A percentile compares a stretch with the other conserved stretches of the same genome.
These are phyloP conservation scores for Tuber calosporum DNA, from an alignment of 495 filamentous ascomycete genomes.

Conservation along the genomic window DNA sequence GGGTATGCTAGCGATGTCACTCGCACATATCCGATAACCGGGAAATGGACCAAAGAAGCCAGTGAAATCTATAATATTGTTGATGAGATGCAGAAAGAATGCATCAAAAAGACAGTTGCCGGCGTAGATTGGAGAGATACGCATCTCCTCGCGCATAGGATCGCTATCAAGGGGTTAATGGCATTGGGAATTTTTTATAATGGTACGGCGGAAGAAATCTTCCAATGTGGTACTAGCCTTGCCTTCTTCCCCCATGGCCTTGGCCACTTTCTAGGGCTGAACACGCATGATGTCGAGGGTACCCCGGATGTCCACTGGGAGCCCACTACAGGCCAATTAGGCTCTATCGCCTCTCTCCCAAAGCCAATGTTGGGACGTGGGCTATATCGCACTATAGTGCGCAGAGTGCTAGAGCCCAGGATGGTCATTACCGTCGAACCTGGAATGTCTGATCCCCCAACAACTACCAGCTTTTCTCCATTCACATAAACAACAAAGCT, in stretches of 20 bases:
- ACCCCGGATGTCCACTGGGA: conserved; percentile 46
- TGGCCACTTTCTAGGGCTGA: conserved; percentile 82
- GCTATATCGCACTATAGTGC: conserved; percentile 33
- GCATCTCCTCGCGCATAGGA: conserved; percentile 61
- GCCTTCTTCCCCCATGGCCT: conserved; percentile 91
- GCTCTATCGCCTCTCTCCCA: conserved; percentile 25
- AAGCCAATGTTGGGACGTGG: conserved; percentile 28
- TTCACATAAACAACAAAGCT: background rate
- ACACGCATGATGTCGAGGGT: conserved; percentile 73
- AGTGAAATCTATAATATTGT: conserved; percentile 68
- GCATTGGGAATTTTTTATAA: conserved; percentile 58
- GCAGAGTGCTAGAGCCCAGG: conserved; percentile 52
- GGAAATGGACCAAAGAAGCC: conserved; percentile 58
- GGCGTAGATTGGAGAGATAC: conserved; percentile 62
- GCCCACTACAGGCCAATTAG: conserved; percentile 8
- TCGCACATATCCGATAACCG: conserved; percentile 69
- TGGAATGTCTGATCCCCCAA: conserved; percentile 54
- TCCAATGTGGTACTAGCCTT: conserved; percentile 57
- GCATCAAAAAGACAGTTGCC: conserved; percentile 58
- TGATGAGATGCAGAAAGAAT: conserved; percentile 72
- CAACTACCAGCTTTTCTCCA: background rate
- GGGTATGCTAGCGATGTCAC: conserved; percentile 91
- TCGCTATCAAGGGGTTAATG: conserved; percentile 64
- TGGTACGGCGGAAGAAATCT: conserved; percentile 58
- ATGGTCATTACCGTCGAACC: conserved; percentile 87